phyloP scores from a whole-genome alignment of 116 monocot genomes.

The Thalassia testudinum region DNA sequence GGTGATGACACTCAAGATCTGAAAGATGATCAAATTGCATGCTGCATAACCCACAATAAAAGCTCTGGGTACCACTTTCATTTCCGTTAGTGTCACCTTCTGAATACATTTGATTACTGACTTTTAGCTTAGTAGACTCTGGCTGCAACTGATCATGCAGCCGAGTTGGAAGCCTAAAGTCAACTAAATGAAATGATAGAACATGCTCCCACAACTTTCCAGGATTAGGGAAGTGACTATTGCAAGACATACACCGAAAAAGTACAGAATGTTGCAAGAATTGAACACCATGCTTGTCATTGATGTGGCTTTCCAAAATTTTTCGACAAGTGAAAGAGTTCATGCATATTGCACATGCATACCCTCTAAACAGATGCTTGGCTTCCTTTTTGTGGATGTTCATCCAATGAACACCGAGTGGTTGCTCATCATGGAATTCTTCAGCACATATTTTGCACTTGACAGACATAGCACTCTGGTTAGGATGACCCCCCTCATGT shows the following conservation, averaged over 20 bases:
- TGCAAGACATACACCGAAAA: slow-evolving; percentile 70
- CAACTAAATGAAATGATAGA: slow-evolving; percentile 44
- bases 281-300: slow-evolving; percentile 67
- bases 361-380: slow-evolving; percentile 76
- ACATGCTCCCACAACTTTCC: slow-evolving; percentile 80
- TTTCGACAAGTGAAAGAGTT: slow-evolving; percentile 71
- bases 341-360: slow-evolving; percentile 78
- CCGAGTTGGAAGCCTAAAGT: slow-evolving; percentile 32
- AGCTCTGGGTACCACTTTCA: slow-evolving; percentile 26
- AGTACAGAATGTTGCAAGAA: slow-evolving; percentile 58
- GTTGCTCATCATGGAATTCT: slow-evolving; percentile 41
- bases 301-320: slow-evolving; percentile 62
- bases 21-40: slow-evolving; percentile 74
- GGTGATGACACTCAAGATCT: slow-evolving; percentile 83
- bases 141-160: neutral
- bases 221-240: slow-evolving; percentile 43
- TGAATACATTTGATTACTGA: slow-evolving; percentile 8
- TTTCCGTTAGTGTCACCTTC: slow-evolving; percentile 8
- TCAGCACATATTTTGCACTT: slow-evolving; percentile 79
- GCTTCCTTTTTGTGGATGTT: slow-evolving; percentile 86
- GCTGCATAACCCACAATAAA: slow-evolving; percentile 57
- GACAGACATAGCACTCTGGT: slow-evolving; percentile 9
- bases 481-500: slow-evolving; percentile 5
- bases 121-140: slow-evolving; percentile 1
- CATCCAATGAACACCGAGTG: slow-evolving; percentile 60